Conservation (phyloP, 768 basidiomycete species). For the Suillus brevipes region DNA sequence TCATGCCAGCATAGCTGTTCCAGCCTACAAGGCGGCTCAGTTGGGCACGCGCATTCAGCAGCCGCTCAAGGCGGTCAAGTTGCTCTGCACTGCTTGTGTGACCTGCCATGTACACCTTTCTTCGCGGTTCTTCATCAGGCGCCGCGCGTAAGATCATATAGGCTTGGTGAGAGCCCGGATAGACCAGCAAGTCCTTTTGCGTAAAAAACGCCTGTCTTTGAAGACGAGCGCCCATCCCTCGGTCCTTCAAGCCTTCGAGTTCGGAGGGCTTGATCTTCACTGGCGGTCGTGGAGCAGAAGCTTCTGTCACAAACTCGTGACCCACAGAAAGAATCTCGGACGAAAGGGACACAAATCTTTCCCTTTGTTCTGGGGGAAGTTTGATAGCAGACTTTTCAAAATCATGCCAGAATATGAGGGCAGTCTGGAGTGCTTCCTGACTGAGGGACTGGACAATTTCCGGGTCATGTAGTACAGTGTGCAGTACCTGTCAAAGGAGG, state of each 20-base stretch:
- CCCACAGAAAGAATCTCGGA: constrained; percentile 88
- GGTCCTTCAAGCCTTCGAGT: constrained; percentile 70
- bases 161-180: constrained; percentile 86
- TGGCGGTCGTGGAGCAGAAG: constrained; percentile 61
- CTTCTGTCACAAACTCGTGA: constrained; percentile 77
- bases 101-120: constrained; percentile 79
- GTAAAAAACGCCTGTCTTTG: constrained; percentile 77
- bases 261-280: constrained; percentile 68
- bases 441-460: constrained; percentile 64
- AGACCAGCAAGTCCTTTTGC: constrained; percentile 72
- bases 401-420: constrained; percentile 92
- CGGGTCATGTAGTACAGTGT: constrained; percentile 66
- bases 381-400: constrained; percentile 97
- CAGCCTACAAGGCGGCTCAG: constrained; percentile 84
- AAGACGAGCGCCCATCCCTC: constrained; percentile 72
- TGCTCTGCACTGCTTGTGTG: constrained; percentile 76
- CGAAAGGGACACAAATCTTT: constrained; percentile 84
- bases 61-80: constrained; percentile 71
- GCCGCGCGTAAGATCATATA: constrained; percentile 92
- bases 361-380: constrained; percentile 73
- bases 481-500: constrained; percentile 54
- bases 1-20: constrained; percentile 84
- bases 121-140: constrained; percentile 78
- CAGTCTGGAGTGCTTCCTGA: constrained; percentile 80
- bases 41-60: constrained; percentile 77